phyloP scores from a whole-genome alignment of 768 basidiomycete species.

The Russula foetens region DNA sequence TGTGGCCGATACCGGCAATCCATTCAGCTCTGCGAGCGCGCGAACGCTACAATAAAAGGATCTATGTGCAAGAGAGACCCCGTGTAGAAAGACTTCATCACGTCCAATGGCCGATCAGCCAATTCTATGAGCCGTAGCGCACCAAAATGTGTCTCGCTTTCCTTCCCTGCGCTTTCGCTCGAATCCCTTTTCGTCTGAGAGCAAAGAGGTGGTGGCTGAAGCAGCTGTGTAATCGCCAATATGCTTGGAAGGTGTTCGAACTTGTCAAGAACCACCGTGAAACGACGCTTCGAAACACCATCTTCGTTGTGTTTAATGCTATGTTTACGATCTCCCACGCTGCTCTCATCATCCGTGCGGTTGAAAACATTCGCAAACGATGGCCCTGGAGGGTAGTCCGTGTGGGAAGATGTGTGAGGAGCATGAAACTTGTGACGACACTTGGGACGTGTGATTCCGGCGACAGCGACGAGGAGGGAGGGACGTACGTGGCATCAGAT shows the following conservation, averaged over 20 bases:
- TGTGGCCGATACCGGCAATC: constrained; percentile 52
- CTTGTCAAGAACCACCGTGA: constrained; percentile 84
- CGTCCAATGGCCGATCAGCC: constrained; percentile 54
- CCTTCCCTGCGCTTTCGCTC: neutral
- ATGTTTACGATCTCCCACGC: neutral
- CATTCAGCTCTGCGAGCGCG: constrained; percentile 68
- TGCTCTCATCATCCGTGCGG: constrained; percentile 4
- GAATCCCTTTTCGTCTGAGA: neutral
- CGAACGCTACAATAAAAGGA: constrained; percentile 65
- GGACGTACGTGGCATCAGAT: constrained; percentile 70
- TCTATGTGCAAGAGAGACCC: constrained; percentile 66
- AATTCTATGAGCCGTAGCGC: constrained; percentile 85
- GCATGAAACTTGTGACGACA: constrained; percentile 66
- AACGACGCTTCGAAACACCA: constrained; percentile 45
- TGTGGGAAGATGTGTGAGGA: constrained; percentile 44
- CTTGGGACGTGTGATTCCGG: constrained; percentile 58
- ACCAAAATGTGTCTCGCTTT: neutral
- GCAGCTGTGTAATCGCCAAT: constrained; percentile 83
- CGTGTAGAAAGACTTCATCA: constrained; percentile 56
- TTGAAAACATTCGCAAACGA: constrained; percentile 31
- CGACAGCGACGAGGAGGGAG: constrained; percentile 61
- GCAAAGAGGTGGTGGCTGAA: constrained; percentile 37
- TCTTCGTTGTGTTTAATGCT: neutral
- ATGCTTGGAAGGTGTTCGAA: constrained; percentile 83
- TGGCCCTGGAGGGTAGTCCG: constrained; percentile 44